Evolutionary conservation across 305 asterid species (phyloP).

Genomic region (Fraxinus floribunda): DNA sequence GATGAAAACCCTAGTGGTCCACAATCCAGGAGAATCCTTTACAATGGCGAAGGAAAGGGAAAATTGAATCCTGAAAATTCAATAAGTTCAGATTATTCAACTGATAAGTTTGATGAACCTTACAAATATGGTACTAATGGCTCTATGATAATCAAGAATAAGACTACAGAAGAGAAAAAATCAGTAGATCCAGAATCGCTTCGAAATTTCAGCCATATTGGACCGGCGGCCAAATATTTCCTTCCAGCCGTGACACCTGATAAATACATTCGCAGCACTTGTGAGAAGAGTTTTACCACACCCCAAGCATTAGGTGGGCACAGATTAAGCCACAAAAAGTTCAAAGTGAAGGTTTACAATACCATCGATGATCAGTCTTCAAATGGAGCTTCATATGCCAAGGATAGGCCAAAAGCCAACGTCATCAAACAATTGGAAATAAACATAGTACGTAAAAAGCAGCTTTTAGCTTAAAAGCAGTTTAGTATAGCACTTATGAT

Average conservation of each 20-base stretch:
- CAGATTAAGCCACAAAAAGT: conserved; percentile 37
- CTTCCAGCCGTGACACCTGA: neutral
- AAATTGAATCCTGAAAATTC: neutral
- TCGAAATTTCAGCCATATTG: neutral
- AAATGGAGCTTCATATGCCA: neutral
- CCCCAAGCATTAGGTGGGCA: conserved; percentile 49
- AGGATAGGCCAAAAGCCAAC: neutral
- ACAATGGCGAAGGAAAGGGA: neutral
- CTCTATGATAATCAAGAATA: neutral
- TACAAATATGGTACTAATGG: neutral
- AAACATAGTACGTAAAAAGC: neutral
- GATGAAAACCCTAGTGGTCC: neutral
- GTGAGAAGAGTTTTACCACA: conserved; percentile 22
- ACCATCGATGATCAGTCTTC: conserved; percentile 2
- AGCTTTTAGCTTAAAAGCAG: neutral
- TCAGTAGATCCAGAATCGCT: neutral
- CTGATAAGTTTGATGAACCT: neutral
- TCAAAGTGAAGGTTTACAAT: conserved; percentile 24
- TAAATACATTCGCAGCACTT: conserved; percentile 21
- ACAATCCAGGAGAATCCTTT: neutral
- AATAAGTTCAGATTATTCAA: neutral
- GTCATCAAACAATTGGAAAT: neutral
- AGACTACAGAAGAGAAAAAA: neutral
- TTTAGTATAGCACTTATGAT: neutral
- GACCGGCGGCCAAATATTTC: neutral